Evolutionary conservation across 192 early-diverging fungal species (phyloP).

Genomic region (Paraglomus brasilianum): DNA sequence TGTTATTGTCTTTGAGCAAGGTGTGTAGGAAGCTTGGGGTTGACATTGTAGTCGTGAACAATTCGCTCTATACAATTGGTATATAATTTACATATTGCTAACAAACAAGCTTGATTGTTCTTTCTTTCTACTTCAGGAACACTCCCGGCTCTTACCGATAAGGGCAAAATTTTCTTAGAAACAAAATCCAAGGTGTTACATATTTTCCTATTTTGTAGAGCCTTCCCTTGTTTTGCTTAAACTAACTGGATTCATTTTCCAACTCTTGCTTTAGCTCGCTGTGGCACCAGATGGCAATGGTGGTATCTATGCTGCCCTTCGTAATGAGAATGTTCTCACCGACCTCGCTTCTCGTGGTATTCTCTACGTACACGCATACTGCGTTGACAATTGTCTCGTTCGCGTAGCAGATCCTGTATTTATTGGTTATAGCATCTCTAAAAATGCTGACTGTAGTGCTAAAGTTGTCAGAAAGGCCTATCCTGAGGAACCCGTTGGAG

Average conservation of each 20-base stretch:
- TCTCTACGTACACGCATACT: slow-evolving; percentile 90
- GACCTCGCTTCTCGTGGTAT: slow-evolving; percentile 82
- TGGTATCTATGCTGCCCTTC: slow-evolving; percentile 94
- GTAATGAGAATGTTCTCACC: slow-evolving; percentile 74
- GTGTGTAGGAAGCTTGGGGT: slow-evolving; percentile 35
- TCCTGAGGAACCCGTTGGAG: slow-evolving; percentile 91
- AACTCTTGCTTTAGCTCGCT: slow-evolving; percentile 54
- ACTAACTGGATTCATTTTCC: background rate
- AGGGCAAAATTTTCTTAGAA: slow-evolving; percentile 92
- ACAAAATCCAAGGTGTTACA: slow-evolving; percentile 15
- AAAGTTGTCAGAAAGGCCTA: slow-evolving; percentile 89
- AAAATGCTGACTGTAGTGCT: slow-evolving; percentile 91
- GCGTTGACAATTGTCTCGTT: slow-evolving; percentile 97
- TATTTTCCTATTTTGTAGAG: background rate
- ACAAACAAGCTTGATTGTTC: background rate
- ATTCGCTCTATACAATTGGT: background rate
- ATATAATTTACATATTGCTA: background rate
- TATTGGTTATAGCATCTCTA: slow-evolving; percentile 87
- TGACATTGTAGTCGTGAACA: background rate
- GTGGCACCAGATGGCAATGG: slow-evolving; percentile 90
- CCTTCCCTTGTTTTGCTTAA: background rate
- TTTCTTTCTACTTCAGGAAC: slow-evolving; percentile 52
- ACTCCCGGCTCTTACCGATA: slow-evolving; percentile 86
- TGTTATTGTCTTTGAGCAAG: slow-evolving; percentile 96
- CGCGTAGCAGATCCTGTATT: slow-evolving; percentile 96